Conservation (phyloP, 352 stramenopile genomes). For the Phytophthora crassamura region DNA sequence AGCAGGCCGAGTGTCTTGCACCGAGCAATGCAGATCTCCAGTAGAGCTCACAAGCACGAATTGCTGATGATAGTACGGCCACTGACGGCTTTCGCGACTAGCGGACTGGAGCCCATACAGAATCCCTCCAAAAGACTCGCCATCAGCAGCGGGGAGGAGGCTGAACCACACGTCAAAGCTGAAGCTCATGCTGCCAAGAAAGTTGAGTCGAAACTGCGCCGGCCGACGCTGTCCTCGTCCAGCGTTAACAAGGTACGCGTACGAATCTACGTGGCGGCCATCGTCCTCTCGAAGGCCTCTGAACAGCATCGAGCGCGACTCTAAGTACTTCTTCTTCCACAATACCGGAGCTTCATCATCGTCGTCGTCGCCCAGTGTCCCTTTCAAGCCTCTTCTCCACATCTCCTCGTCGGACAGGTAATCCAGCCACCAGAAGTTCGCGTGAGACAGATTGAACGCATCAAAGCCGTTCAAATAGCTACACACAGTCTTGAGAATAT, state of each 20-base stretch:
- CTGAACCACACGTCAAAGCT: slow-evolving; percentile 38
- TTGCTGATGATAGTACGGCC: slow-evolving; percentile 36
- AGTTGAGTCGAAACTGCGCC: no score
- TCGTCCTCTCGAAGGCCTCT: no score
- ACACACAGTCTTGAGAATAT: slow-evolving; percentile 29
- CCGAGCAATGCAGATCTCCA: slow-evolving; percentile 41
- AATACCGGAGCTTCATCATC: no score
- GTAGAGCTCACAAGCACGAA: slow-evolving; percentile 33
- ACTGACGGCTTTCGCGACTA: slow-evolving; percentile 11
- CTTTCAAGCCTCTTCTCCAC: slow-evolving; percentile 7
- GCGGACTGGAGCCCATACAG: slow-evolving; percentile 38
- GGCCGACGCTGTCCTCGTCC: no score
- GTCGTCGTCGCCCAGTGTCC: not conserved
- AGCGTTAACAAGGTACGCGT: no score
- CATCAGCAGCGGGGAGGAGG: slow-evolving; percentile 24
- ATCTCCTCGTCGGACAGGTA: not conserved
- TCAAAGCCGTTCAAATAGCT: slow-evolving; percentile 41
- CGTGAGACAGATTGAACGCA: slow-evolving; percentile 34
- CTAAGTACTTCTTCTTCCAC: no score
- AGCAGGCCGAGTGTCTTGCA: slow-evolving; percentile 32
- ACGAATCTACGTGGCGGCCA: no score
- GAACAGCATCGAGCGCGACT: no score
- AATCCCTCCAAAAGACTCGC: slow-evolving; percentile 28
- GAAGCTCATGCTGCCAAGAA: slow-evolving; percentile 14
- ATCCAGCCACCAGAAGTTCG: slow-evolving; percentile 24